Evolutionary conservation across 1,139 yeast genomes (phyloP).

Genomic region (Protomyces arabidopsidicola): DNA sequence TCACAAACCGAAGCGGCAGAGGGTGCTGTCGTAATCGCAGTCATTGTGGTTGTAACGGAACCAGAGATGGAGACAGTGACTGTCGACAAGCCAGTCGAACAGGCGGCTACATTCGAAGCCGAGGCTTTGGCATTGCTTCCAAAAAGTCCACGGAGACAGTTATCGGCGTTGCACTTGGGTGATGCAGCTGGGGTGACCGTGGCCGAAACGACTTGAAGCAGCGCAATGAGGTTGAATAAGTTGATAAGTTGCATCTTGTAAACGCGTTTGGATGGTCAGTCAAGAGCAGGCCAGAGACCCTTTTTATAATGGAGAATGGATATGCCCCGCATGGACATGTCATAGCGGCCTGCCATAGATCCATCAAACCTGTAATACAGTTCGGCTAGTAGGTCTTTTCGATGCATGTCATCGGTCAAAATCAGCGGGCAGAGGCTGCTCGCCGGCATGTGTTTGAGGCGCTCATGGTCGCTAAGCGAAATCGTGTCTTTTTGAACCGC

Average conservation of each 20-base stretch:
- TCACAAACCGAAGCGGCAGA: not conserved
- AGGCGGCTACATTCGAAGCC: not conserved
- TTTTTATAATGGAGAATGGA: too few species aligned
- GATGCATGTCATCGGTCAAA: too few species aligned
- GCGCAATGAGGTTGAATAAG: not conserved
- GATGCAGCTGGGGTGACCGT: not conserved
- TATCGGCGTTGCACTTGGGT: not conserved
- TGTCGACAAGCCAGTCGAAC: not conserved
- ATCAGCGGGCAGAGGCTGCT: too few species aligned
- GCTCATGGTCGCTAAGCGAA: too few species aligned
- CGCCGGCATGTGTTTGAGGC: too few species aligned
- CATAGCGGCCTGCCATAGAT: too few species aligned
- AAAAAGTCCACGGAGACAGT: not conserved
- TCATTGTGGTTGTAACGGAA: not conserved
- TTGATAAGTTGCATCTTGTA: not conserved
- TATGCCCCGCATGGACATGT: too few species aligned
- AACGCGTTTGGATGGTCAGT: too few species aligned
- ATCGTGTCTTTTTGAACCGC: too few species aligned
- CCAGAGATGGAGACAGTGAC: not conserved
- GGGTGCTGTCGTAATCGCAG: not conserved
- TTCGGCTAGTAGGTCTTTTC: too few species aligned
- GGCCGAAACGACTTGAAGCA: not conserved
- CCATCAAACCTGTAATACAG: too few species aligned
- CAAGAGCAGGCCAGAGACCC: too few species aligned
- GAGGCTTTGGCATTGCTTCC: not conserved